phyloP scores from a whole-genome alignment of 192 early-diverging fungal genomes.

The Mortierella claussenii region DNA sequence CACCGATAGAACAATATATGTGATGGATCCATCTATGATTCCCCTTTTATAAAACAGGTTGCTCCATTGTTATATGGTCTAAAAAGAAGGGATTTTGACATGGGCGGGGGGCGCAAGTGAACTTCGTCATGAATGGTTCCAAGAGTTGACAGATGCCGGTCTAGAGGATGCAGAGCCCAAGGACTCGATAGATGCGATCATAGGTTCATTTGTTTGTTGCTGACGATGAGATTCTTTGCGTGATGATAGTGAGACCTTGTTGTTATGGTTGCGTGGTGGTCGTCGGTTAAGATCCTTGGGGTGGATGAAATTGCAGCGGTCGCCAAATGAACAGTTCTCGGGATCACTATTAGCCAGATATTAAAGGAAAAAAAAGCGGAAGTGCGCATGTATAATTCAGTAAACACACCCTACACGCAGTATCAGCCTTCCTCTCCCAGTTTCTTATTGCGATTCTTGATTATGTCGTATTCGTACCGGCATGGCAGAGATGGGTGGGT shows the following conservation, averaged over 20 bases:
- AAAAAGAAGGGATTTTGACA: too few species aligned
- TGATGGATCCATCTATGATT: too few species aligned
- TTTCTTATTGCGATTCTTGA: too few species aligned
- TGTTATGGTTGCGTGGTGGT: neutral
- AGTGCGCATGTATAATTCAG: too few species aligned
- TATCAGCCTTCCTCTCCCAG: too few species aligned
- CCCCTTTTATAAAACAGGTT: too few species aligned
- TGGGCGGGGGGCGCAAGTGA: neutral
- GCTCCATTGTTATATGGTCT: neutral
- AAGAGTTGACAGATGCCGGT: neutral
- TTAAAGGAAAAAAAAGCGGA: constrained; percentile 10
- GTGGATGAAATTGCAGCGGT: constrained; percentile 46
- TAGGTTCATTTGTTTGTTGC: neutral
- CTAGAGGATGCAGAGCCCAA: neutral
- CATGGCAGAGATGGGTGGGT: constrained; percentile 54
- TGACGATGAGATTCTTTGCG: constrained; percentile 13
- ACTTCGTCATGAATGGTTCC: neutral
- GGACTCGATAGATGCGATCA: constrained; percentile 1
- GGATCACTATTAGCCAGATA: constrained; percentile 25
- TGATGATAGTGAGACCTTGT: too few species aligned
- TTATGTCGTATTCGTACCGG: constrained; percentile 39
- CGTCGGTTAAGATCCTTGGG: constrained; percentile 37
- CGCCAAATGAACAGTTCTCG: constrained; percentile 44
- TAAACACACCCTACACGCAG: too few species aligned
- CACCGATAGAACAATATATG: too few species aligned